phyloP scores from a whole-genome alignment of 148 eudicot species.

The Selenicereus undatus region DNA sequence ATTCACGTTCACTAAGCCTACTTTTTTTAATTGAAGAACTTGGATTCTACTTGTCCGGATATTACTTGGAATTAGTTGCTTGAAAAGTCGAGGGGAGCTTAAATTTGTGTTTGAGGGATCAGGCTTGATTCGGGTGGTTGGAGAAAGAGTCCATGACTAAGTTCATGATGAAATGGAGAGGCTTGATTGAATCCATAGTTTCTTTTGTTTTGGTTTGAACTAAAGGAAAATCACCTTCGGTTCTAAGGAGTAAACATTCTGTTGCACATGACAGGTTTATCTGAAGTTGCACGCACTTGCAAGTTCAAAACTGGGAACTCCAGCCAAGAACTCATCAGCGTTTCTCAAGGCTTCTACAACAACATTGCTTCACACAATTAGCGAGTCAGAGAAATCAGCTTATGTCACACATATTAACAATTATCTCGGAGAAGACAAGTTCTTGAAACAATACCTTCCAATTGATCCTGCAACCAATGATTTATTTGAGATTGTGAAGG shows the following conservation, averaged over 20 bases:
- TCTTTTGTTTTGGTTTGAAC: background rate
- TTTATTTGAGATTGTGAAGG: constrained; percentile 91
- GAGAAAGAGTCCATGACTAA: background rate
- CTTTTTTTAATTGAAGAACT: background rate
- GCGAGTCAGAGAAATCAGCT: constrained; percentile 94
- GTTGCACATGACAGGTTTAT: constrained; percentile 56
- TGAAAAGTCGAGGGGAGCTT: background rate
- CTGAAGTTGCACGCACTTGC: constrained; percentile 79
- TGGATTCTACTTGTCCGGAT: background rate
- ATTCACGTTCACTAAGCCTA: background rate
- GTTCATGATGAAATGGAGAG: background rate
- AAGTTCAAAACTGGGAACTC: constrained; percentile 64
- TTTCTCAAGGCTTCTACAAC: constrained; percentile 92
- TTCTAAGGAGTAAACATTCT: constrained; percentile 2
- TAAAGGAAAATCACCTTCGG: background rate
- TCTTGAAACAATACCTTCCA: constrained; percentile 77
- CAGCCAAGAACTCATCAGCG: constrained; percentile 84
- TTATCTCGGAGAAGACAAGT: constrained; percentile 81
- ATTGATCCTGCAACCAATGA: constrained; percentile 89
- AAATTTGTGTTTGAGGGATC: background rate
- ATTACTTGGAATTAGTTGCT: background rate
- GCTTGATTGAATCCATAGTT: background rate
- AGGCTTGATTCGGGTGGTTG: background rate
- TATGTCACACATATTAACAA: constrained; percentile 92
- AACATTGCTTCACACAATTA: constrained; percentile 95